Conservation (phyloP, 495 filamentous ascomycete genomes). For the Hapsidospora chrysogenum region DNA sequence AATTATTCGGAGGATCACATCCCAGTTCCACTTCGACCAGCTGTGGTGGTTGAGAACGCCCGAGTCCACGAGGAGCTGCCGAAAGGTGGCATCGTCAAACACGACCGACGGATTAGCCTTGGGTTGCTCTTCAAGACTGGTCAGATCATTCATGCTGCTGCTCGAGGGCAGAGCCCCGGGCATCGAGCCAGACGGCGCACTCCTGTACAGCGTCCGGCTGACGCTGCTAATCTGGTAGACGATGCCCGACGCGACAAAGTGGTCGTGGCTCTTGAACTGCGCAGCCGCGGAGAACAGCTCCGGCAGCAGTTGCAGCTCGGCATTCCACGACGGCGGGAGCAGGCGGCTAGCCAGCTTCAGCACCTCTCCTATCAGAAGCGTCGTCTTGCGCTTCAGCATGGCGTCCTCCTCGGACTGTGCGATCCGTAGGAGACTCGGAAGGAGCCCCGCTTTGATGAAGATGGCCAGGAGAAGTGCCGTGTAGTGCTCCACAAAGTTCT, state of each 20-base stretch:
- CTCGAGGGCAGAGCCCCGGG: conserved; percentile 18
- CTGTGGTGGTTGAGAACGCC: conserved; percentile 72
- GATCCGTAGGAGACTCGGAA: conserved; percentile 62
- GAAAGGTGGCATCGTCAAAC: conserved; percentile 80
- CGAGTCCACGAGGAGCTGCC: conserved; percentile 71
- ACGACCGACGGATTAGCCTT: conserved; percentile 55
- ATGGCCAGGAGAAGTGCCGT: conserved; percentile 78
- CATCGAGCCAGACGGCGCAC: conserved; percentile 28
- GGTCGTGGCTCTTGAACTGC: conserved; percentile 48
- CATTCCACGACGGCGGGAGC: conserved; percentile 62
- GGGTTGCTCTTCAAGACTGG: conserved; percentile 39
- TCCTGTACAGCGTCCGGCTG: conserved; percentile 81
- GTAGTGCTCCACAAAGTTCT: conserved; percentile 84
- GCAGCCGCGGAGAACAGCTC: conserved; percentile 62
- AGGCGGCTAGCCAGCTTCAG: conserved; percentile 75
- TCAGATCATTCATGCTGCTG: conserved; percentile 20
- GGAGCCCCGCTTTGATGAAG: conserved; percentile 66
- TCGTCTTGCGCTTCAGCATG: conserved; percentile 74
- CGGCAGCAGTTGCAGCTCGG: conserved; percentile 68
- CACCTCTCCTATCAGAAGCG: conserved; percentile 75
- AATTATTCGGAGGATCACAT: conserved; percentile 73
- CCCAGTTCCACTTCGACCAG: conserved; percentile 93
- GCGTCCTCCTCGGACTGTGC: conserved; percentile 51
- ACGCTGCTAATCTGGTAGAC: conserved; percentile 97
- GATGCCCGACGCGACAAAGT: conserved; percentile 64